Evolutionary conservation across 176 grass and related monocot genomes (phyloP).

Genomic region (Carex littledalei): DNA sequence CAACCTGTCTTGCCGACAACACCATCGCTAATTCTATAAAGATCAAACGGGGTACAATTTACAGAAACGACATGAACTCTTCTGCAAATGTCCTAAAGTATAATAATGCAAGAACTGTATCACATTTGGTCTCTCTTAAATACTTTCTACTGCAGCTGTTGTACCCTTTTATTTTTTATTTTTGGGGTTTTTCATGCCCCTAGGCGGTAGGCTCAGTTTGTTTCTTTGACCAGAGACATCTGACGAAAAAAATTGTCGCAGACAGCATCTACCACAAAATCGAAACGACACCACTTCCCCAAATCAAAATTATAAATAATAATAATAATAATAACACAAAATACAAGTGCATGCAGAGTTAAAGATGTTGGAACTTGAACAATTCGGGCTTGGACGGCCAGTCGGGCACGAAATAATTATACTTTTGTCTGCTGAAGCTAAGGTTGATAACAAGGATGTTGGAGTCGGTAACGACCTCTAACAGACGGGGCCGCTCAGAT

Average conservation of each 20-base stretch:
- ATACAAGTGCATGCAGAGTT: not conserved
- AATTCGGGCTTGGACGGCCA: conserved; percentile 53
- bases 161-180: not conserved
- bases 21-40: too few relatives aligned
- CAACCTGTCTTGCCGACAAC: too few relatives aligned
- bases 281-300: too few relatives aligned
- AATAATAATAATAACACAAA: not conserved
- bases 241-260: not conserved
- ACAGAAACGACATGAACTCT: not conserved
- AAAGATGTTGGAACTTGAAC: conserved; percentile 30
- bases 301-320: not conserved
- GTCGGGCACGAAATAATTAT: conserved; percentile 39
- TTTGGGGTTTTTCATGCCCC: not conserved
- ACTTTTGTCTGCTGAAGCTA: conserved; percentile 17
- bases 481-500: conserved; percentile 43
- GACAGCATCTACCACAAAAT: too few relatives aligned
- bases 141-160: not conserved
- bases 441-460: conserved; percentile 68
- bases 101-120: too few relatives aligned
- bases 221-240: not conserved
- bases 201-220: not conserved
- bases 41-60: not conserved
- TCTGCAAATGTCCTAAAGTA: not conserved
- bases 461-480: conserved; percentile 43
- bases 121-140: not conserved